Conservation (phyloP, 2,329 filamentous ascomycete species). For the Alternaria brassicae region DNA sequence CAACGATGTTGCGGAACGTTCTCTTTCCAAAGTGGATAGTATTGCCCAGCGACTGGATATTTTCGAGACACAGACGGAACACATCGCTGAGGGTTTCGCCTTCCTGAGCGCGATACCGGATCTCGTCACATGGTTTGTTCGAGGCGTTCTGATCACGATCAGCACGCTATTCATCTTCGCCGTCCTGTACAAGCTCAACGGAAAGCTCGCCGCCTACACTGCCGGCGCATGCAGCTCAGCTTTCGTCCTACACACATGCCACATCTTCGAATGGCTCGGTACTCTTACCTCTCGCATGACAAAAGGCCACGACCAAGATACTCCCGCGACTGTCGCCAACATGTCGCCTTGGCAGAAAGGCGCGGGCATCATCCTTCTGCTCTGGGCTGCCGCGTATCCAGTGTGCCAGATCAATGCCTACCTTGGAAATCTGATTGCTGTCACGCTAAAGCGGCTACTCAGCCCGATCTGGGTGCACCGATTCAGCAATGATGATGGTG, state of each 20-base stretch:
- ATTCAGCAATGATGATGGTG: slow-evolving; percentile 24
- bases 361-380: slow-evolving; percentile 10
- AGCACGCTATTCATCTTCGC: slow-evolving; percentile 21
- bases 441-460: slow-evolving; percentile 9
- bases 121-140: slow-evolving; percentile 16
- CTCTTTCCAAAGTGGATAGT: slow-evolving; percentile 22
- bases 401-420: slow-evolving; percentile 23
- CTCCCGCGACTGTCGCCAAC: not conserved
- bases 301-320: not conserved
- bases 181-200: slow-evolving; percentile 26
- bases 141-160: slow-evolving; percentile 8
- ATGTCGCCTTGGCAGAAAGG: slow-evolving; percentile 28
- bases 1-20: slow-evolving; percentile 18
- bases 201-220: slow-evolving; percentile 21
- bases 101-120: slow-evolving; percentile 30
- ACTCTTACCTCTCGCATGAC: not conserved
- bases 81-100: slow-evolving; percentile 31
- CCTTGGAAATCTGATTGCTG: slow-evolving; percentile 13
- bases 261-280: slow-evolving; percentile 23
- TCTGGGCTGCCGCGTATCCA: slow-evolving; percentile 32
- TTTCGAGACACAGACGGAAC: slow-evolving; percentile 29
- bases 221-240: slow-evolving; percentile 28
- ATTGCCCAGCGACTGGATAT: slow-evolving; percentile 28
- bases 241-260: slow-evolving; percentile 25
- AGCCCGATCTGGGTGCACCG: slow-evolving; percentile 21